Evolutionary conservation across 257 asterid genomes (phyloP), one percentile per base, ranked within the genome.

Genomic region (Euphrasia confusa): DNA sequence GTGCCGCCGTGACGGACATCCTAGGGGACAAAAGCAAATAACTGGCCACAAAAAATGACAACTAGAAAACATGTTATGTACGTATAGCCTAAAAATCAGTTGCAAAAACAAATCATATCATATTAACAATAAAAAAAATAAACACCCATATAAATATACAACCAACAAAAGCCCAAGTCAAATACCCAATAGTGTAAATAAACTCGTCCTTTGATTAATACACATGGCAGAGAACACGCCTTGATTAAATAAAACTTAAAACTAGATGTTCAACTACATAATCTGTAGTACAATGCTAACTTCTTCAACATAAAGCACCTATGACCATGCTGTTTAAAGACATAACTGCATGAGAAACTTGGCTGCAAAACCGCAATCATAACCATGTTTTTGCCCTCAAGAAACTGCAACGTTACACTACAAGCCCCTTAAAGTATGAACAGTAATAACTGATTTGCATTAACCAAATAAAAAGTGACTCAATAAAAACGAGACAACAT

Each of bases 401-500:
- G 56, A 37, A 49, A 21, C 58, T 6, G 39, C 52, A 56, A 64
- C n/a, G 48, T 47, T 17, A 55, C 9, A 28, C 7, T 27, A 45
- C 24, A 3, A 54, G 27, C 58, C 54, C 54, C 40, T 33, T 42
- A 18, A 53, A 39, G 45, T 54, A 42, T 47, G 64, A 55, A 40
- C 7, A 42, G 60, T 13, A 53, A 54, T 48, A 52, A 71, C 66
- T 64, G 35, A 54, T 39, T 40, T 40, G 28, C 47, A 42, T 61
- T 47, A 17, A 27, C 47, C 72, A 48, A 52, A 50, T 53, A 60
- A 67, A 53, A 45, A 54, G 8, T 28, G 35, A 74, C 58, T 69
- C 26, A 53, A 54, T 7, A 54, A 54, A 54, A 71, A 50, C 18
- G 44, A 44, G 27, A 48, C 28, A 6, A 33, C 65, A 64, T 4